phyloP scores from a whole-genome alignment of 2,329 filamentous ascomycete genomes.

The Apiospora aurea region DNA sequence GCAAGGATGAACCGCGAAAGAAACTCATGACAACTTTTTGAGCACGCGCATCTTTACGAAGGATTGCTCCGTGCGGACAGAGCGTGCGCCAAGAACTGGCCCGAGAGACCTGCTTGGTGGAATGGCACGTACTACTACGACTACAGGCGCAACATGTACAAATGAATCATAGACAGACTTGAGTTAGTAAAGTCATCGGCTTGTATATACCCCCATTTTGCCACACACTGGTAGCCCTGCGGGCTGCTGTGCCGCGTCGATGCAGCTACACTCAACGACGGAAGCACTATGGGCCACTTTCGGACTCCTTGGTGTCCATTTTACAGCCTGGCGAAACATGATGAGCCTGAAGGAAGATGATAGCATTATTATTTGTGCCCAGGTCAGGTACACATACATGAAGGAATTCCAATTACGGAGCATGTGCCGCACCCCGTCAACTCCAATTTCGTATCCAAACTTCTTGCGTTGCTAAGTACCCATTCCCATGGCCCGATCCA shows the following conservation, averaged over 20 bases:
- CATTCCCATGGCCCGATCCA: no score
- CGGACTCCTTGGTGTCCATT: neutral
- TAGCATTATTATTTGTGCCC: neutral
- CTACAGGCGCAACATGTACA: neutral
- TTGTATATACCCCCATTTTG: slow-evolving; percentile 19
- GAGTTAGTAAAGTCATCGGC: neutral
- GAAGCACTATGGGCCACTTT: neutral
- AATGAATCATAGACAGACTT: slow-evolving; percentile 5
- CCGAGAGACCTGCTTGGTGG: neutral
- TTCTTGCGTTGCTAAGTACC: no score
- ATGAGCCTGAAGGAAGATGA: neutral
- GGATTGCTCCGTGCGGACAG: slow-evolving; percentile 21
- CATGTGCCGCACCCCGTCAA: neutral
- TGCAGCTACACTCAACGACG: neutral
- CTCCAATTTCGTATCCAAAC: no score
- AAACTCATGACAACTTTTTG: neutral
- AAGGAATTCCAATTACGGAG: neutral
- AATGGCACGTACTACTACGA: slow-evolving; percentile 2
- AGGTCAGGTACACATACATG: neutral
- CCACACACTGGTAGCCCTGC: neutral
- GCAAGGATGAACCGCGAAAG: neutral
- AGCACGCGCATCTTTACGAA: neutral
- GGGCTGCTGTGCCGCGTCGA: neutral
- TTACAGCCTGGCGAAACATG: neutral
- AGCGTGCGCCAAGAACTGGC: slow-evolving; percentile 19